Base-by-base conservation (phyloP, 2,329 filamentous ascomycete genomes). In the Lachnellula hyalina region DNA sequence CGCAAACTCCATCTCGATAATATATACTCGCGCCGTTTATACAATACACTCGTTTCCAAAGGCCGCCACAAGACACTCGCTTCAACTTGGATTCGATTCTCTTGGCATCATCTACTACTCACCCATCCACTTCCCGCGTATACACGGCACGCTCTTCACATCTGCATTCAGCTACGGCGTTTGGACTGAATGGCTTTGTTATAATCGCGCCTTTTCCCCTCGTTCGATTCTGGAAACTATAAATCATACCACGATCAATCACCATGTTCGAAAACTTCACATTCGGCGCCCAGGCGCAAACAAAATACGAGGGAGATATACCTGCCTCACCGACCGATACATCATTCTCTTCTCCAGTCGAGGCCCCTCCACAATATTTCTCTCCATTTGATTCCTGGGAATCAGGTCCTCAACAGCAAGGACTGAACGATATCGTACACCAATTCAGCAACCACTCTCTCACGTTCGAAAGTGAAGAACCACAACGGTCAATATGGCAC, bases 201-300 rank as follows among this genome's bases (percentile, higher is more conserved):
- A 53, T 53, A 48, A 49, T 40, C 35, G 5, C 23, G 25, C 17
- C 17, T 21, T 23, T 3, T 17, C 45, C 11, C n/a, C 23, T 32
- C 9, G 19, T 44, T 46, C 51, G 21, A 25, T 25, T 23, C 35
- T 19, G 35, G 8, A 8, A 9, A 23, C 21, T n/a, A 21, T n/a
- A 40, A 2, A 32, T 51, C 7, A 21, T 35, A 25, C 14, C 41
- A 17, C 41, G 19, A 38, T 15, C 40, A 12, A 38, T 35, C 52
- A 61, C 25, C 32, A 66, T 66, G 64, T 66, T 66, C 49, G 63
- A 66, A 35, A 52, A 63, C 44, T 66, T 65, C 36, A 63, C 59
- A 1, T 66, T 66, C 52, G 59, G 60, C 52, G 58, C 62, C 14
- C 57, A 55, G 36, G 54, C 63, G 28, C 62, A 61, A 21, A 48